Evolutionary conservation across 345 rosid species (phyloP).

Genomic region (Linum trigynum): DNA sequence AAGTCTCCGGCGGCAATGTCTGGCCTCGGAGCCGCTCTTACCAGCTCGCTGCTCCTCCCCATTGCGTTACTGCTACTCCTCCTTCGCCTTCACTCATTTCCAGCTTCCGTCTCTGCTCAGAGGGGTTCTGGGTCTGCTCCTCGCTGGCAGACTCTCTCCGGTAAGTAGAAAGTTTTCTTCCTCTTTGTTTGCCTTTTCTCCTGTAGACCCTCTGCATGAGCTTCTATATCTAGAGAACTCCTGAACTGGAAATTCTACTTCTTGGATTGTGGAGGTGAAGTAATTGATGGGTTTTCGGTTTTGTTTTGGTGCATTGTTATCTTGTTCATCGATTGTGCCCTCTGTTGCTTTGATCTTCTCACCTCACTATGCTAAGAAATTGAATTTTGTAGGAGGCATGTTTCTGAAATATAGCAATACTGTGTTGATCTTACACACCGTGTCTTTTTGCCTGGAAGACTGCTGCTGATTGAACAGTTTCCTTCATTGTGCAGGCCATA

Average conservation of each 20-base stretch:
- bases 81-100: not conserved
- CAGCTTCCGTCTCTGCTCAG: not conserved
- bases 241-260: not conserved
- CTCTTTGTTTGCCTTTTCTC: not conserved
- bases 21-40: not conserved
- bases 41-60: not conserved
- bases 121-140: not conserved
- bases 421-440: no score
- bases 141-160: not conserved
- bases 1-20: not conserved
- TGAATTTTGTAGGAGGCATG: not conserved
- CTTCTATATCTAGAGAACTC: not conserved
- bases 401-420: no score
- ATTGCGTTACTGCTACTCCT: not conserved
- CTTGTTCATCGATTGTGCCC: no score
- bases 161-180: not conserved
- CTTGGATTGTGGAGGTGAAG: not conserved
- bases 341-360: no score
- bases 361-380: no score
- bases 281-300: no score
- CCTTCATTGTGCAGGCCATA: slow-evolving; percentile 37
- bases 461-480: not conserved
- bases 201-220: not conserved
- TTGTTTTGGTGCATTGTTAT: no score
- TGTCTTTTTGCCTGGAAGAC: not conserved